Evolutionary conservation across 2,329 filamentous ascomycete genomes (phyloP).

Genomic region (Alternaria longipes): DNA sequence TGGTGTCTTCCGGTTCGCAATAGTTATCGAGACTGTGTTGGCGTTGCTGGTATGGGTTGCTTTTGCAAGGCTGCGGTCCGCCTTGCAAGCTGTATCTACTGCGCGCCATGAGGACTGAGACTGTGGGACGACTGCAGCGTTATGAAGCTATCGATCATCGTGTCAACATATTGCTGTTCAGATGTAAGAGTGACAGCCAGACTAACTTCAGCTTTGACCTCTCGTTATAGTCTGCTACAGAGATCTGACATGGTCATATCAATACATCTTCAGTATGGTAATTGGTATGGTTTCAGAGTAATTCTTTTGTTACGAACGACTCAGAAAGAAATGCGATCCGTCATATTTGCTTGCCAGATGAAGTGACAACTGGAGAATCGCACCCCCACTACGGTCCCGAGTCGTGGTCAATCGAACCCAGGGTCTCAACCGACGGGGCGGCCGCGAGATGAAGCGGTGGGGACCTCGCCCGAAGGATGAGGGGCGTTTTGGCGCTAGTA

Average conservation of each 20-base stretch:
- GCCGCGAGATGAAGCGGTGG: neutral
- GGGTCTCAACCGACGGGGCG: neutral
- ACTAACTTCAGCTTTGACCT: no score
- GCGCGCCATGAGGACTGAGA: constrained; percentile 1
- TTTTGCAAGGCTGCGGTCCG: constrained; percentile 22
- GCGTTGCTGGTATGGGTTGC: constrained; percentile 36
- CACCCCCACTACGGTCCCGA: neutral
- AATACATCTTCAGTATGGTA: no score
- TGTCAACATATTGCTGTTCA: neutral
- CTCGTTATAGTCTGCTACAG: rapidly evolving
- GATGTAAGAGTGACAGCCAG: no score
- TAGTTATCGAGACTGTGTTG: constrained; percentile 33
- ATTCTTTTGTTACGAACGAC: no score
- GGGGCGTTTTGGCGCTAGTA: neutral
- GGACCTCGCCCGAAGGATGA: neutral
- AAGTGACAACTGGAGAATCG: neutral
- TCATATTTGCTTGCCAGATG: no score
- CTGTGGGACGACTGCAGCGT: neutral
- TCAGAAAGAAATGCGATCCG: no score
- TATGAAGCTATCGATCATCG: neutral
- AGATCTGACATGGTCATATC: no score
- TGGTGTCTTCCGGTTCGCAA: constrained; percentile 48
- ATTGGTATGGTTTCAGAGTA: no score
- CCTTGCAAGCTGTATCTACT: neutral
- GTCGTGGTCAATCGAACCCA: neutral